phyloP scores from a whole-genome alignment of 371 early-diverging fungal genomes.

The Umbelopsis sp. region DNA sequence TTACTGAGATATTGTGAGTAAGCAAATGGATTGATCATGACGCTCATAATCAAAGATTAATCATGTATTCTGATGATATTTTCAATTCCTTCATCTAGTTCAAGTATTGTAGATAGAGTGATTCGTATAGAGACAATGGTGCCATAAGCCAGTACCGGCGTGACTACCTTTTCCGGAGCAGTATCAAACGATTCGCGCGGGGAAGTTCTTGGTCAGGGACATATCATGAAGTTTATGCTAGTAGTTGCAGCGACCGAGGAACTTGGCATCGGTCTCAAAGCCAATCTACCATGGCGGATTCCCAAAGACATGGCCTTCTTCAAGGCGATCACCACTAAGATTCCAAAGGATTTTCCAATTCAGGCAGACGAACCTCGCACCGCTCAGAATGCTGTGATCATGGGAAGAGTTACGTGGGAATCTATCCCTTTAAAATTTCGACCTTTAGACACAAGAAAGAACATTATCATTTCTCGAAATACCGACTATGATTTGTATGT shows the following conservation, averaged over 20 bases:
- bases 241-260: constrained; percentile 79
- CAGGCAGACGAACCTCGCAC: not conserved
- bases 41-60: no score
- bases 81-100: no score
- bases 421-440: constrained; percentile 78
- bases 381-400: constrained; percentile 77
- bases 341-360: constrained; percentile 27
- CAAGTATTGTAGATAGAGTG: no score
- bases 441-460: constrained; percentile 77
- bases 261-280: constrained; percentile 77
- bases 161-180: no score
- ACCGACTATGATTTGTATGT: constrained; percentile 51
- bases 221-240: constrained; percentile 49
- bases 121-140: no score
- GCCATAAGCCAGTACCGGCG: no score
- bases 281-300: constrained; percentile 85
- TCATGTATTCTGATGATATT: no score
- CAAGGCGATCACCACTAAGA: constrained; percentile 64
- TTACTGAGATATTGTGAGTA: no score
- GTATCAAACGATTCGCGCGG: no score
- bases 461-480: constrained; percentile 82
- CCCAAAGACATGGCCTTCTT: constrained; percentile 88
- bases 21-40: no score
- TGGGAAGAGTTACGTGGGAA: constrained; percentile 92
- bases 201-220: not conserved